phyloP scores from a whole-genome alignment of 2,329 filamentous ascomycete genomes.

The Verticillium klebahnii region DNA sequence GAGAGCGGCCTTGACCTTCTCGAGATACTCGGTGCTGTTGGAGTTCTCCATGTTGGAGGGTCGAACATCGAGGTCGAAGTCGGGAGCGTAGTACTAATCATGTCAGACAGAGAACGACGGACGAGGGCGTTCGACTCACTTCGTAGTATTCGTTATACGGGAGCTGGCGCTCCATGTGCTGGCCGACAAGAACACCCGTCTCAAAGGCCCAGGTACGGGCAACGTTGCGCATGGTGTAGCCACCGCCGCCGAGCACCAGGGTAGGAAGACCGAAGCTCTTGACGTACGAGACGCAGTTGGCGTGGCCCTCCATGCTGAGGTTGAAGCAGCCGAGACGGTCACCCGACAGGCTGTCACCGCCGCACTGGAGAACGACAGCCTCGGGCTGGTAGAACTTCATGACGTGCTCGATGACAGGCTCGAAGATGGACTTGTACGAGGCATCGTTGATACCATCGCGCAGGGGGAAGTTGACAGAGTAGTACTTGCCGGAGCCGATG shows the following conservation, averaged over 20 bases:
- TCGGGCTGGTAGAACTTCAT: conserved; percentile 85
- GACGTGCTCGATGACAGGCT: conserved; percentile 80
- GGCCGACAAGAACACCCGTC: conserved; percentile 82
- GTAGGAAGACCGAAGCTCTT: conserved; percentile 82
- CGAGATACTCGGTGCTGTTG: conserved; percentile 76
- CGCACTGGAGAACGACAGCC: conserved; percentile 93
- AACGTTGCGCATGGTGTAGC: conserved; percentile 96
- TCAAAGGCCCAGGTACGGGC: conserved; percentile 97
- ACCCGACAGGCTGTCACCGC: conserved; percentile 89
- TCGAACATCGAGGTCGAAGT: conserved; percentile 86
- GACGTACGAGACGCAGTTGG: conserved; percentile 88
- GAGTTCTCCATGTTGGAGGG: conserved; percentile 88
- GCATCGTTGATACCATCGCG: conserved; percentile 88
- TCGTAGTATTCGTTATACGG: conserved; percentile 97
- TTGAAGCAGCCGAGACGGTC: conserved; percentile 97
- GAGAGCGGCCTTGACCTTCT: conserved; percentile 75
- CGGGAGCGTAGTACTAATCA: conserved; percentile 79
- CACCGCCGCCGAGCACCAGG: conserved; percentile 90
- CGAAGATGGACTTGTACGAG: conserved; percentile 87
- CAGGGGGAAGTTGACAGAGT: conserved; percentile 86
- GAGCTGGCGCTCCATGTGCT: conserved; percentile 75
- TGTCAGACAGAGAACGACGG: conserved; percentile 8
- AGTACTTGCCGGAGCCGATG: conserved; percentile 82
- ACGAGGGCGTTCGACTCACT: conserved; percentile 35
- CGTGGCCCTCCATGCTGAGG: conserved; percentile 92